These are phyloP conservation scores for Viola pubescens DNA, from an alignment of 441 rosid genomes.

Conservation along the genomic window DNA sequence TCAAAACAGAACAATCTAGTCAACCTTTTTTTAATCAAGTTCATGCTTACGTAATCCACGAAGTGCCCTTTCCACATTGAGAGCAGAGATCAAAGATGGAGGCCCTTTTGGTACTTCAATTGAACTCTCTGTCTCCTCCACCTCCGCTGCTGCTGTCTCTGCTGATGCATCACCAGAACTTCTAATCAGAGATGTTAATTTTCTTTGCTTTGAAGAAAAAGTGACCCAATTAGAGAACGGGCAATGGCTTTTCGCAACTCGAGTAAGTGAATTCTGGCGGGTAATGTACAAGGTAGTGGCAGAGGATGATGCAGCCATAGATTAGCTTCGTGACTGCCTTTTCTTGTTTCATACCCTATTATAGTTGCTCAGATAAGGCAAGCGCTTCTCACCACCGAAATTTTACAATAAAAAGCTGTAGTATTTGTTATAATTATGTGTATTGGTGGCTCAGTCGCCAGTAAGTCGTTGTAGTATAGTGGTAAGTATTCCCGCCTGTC, in stretches of 20 bases:
- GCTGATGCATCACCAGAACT: constrained; percentile 35
- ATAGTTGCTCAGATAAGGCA: constrained; percentile 11
- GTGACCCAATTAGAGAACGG: constrained; percentile 1
- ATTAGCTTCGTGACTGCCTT: not conserved
- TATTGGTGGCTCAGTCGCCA: too few species aligned
- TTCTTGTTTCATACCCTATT: not conserved
- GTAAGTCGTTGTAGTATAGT: constrained; percentile 56
- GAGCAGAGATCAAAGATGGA: constrained; percentile 65
- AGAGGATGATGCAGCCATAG: constrained; percentile 35
- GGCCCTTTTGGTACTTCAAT: constrained; percentile 48
- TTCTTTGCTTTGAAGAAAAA: constrained; percentile 13
- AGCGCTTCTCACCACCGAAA: constrained; percentile 3
- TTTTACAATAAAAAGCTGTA: too few species aligned
- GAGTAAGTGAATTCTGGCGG: not conserved
- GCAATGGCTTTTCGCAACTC: constrained; percentile 1
- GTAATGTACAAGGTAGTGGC: constrained; percentile 24
- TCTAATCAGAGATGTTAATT: constrained; percentile 11
- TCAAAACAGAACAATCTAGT: not conserved
- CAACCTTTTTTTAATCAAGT: not conserved
- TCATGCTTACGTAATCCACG: constrained; percentile 60
- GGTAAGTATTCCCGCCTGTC: constrained; percentile 94
- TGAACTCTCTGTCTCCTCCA: constrained; percentile 39
- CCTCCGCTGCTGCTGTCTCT: constrained; percentile 25
- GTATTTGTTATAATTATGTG: too few species aligned
- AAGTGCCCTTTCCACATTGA: constrained; percentile 74